phyloP scores from a whole-genome alignment of 1,284 basidiomycete genomes.

The Leccinum fuscescens region DNA sequence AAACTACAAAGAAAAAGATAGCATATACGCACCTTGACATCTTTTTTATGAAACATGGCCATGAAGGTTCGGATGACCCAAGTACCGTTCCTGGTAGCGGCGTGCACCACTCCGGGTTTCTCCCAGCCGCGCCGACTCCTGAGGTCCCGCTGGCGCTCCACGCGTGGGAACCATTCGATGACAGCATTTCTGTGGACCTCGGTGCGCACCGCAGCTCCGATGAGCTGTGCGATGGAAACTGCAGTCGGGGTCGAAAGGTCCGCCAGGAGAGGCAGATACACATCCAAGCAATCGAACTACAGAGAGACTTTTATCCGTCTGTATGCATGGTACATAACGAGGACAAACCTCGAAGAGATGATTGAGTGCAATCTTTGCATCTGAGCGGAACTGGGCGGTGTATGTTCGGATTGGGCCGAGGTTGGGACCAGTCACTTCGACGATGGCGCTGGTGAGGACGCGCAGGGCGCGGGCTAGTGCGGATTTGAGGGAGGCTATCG shows the following conservation, averaged over 20 bases:
- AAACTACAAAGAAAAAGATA: background rate
- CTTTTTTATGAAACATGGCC: slow-evolving; percentile 46
- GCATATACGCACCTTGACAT: slow-evolving; percentile 47
- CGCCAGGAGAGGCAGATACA: slow-evolving; percentile 61
- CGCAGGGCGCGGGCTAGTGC: slow-evolving; percentile 63
- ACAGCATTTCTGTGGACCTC: slow-evolving; percentile 56
- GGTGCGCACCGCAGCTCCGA: slow-evolving; percentile 51
- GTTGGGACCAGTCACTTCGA: slow-evolving; percentile 64
- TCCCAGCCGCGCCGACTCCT: slow-evolving; percentile 70
- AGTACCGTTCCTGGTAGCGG: slow-evolving; percentile 47
- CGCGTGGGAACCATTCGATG: slow-evolving; percentile 60
- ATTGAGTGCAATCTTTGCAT: slow-evolving; percentile 55
- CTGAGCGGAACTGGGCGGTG: slow-evolving; percentile 43
- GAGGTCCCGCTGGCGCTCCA: slow-evolving; percentile 52
- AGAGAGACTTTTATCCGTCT: background rate
- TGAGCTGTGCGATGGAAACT: slow-evolving; percentile 55
- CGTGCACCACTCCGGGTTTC: slow-evolving; percentile 40
- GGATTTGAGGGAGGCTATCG: slow-evolving; percentile 44
- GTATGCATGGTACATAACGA: background rate
- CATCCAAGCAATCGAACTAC: slow-evolving; percentile 59
- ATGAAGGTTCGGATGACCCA: slow-evolving; percentile 58
- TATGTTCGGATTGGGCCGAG: slow-evolving; percentile 59
- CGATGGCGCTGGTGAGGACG: slow-evolving; percentile 53
- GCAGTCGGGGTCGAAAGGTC: slow-evolving; percentile 40
- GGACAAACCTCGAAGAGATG: slow-evolving; percentile 56